Evolutionary conservation across 2,329 filamentous ascomycete species (phyloP), one percentile per base, ranked within the genome.

Genomic region (Talaromyces sp.): DNA sequence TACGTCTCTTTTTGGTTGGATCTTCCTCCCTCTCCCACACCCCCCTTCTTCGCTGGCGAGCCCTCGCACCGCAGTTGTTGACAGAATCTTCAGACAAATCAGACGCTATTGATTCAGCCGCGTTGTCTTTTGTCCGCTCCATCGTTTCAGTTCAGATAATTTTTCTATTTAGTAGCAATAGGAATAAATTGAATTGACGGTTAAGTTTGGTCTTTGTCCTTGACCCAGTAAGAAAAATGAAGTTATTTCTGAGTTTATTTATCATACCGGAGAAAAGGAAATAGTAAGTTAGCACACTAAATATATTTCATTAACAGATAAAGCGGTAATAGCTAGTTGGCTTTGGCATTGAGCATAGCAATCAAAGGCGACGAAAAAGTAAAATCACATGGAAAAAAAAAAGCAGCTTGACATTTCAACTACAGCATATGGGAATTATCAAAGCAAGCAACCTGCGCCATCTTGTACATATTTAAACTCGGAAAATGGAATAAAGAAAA

Each of bases 1-100:
- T 72, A 73, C 66, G 69, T 36, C 30, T 63, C 16, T 54, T 44
- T 65, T 44, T 64, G 34, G 42, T 63, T 27, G 23, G 27, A 27
- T 27, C 44, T 27, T 18, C 18, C 44, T 67, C 61, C 62, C 57
- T 57, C 65, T 63, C 36, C 28, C 28, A 27, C 42, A 27, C 44
- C 14, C 47, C 28, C 30, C 33, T 33, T 50, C 18, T 56, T 56
- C 34, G 30, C 55, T 36, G 36, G 14, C 31, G 47, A 33, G 34
- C n/a, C 14, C 28, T 44, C 31, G 16, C 18, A 28, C 44, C 36
- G 31, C 42, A 53, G 10, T 53, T 53, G 12, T 53, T 53, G 12
- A 53, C 23, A n/a, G 18, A 53, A 51, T 28, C 18, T n/a, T 27
- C 18, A 18, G 10, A 18, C 44, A 18, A 47, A 23, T 47, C 42